A percentile compares a stretch with the other conserved stretches of the same genome.
Conservation (phyloP, 495 filamentous ascomycete genomes). For the Terfezia boudieri region DNA sequence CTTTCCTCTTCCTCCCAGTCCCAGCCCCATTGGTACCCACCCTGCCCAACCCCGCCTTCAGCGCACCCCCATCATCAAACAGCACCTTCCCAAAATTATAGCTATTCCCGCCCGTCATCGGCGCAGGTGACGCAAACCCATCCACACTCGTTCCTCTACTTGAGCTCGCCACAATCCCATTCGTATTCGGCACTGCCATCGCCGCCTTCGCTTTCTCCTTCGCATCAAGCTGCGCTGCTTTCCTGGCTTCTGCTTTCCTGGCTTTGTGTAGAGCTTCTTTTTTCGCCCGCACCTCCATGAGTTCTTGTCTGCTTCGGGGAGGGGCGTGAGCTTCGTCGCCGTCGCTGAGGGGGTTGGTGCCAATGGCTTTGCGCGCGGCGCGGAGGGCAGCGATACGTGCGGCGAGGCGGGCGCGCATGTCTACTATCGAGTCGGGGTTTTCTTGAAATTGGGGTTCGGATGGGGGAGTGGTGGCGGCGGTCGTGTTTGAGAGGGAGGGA, state of each 20-base stretch:
- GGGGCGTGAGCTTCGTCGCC: conserved; percentile 40
- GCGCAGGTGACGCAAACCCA: conserved; percentile 13
- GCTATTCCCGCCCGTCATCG: conserved; percentile 27
- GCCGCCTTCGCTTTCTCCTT: conserved; percentile 41
- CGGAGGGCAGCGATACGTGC: conserved; percentile 65
- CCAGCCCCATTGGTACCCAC: conserved; percentile 25
- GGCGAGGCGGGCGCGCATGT: conserved; percentile 49
- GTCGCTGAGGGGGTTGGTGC: conserved; percentile 20
- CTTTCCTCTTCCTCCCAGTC: conserved; percentile 28
- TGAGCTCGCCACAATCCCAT: neutral
- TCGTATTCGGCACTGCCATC: conserved; percentile 4
- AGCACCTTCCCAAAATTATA: conserved; percentile 72
- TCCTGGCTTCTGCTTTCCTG: conserved; percentile 62
- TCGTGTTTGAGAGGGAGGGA: conserved; percentile 20
- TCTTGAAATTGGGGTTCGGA: conserved; percentile 49
- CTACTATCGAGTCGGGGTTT: conserved; percentile 31
- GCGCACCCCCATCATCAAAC: conserved; percentile 61
- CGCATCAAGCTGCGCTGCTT: conserved; percentile 54
- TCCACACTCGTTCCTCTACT: conserved; percentile 31
- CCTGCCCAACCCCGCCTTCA: conserved; percentile 41
- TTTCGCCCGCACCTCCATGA: conserved; percentile 67
- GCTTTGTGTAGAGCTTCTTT: conserved; percentile 69
- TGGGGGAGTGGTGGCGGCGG: conserved; percentile 16
- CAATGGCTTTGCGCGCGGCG: conserved; percentile 45
- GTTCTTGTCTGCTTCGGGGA: conserved; percentile 53